Percentiles rank a stretch among this genome's conserved stretches.
Conservation (phyloP, 805 yeast species). For the Wickerhamiella siamensis region DNA sequence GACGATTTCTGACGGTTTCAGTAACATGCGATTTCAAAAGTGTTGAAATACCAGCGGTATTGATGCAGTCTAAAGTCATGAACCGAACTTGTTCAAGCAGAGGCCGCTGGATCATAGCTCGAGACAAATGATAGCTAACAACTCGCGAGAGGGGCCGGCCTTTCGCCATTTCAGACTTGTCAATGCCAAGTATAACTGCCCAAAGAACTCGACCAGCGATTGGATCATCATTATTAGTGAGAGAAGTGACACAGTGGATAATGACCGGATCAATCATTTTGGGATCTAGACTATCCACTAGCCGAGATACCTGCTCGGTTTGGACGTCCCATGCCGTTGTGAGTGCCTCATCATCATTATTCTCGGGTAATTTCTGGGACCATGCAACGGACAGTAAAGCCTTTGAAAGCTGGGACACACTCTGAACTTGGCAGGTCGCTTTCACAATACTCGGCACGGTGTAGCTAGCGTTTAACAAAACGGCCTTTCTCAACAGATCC, state of each 20-base stretch:
- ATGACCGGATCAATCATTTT: slow-evolving; percentile 6
- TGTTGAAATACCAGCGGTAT: slow-evolving; percentile 11
- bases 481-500: slow-evolving; percentile 8
- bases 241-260: neutral
- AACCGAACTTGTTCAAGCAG: slow-evolving; percentile 22
- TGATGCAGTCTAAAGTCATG: slow-evolving; percentile 18
- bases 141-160: neutral
- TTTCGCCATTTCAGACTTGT: neutral
- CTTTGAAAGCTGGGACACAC: slow-evolving; percentile 9
- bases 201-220: slow-evolving; percentile 21
- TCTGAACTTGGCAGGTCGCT: slow-evolving; percentile 6
- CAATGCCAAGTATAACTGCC: slow-evolving; percentile 16
- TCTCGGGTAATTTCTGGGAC: slow-evolving; percentile 11
- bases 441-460: slow-evolving; percentile 13
- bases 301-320: slow-evolving; percentile 7
- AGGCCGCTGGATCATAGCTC: slow-evolving; percentile 16
- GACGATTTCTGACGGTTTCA: slow-evolving; percentile 2
- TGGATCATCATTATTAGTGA: slow-evolving; percentile 1
- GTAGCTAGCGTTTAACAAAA: slow-evolving; percentile 9
- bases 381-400: slow-evolving; percentile 19
- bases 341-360: neutral
- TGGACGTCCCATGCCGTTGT: slow-evolving; percentile 8
- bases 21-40: slow-evolving; percentile 12
- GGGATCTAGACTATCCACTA: slow-evolving; percentile 4
- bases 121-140: slow-evolving; percentile 8